Evolutionary conservation across 306 rosid genomes (phyloP), one percentile per base, ranked within the genome.

Genomic region (Herpetospermum pedunculosum): DNA sequence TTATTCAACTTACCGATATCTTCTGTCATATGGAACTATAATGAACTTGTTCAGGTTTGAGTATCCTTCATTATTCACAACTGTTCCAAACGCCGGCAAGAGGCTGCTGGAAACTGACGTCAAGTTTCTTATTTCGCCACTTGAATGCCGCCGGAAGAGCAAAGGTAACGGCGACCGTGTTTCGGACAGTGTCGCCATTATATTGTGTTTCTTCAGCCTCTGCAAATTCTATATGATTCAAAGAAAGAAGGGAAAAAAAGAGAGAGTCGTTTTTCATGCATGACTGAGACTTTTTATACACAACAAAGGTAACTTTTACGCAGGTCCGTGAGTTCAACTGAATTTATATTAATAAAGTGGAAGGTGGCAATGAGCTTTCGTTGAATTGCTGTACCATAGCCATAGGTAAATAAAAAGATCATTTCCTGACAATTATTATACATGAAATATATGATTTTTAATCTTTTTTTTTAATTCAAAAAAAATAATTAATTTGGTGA

Each of bases 21-120:
- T 82, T 19, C 87, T 81, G 35, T 88, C 91, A 74, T 83, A 82
- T 21, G 97, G 92, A 75, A 89, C 89, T 54, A 88, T 80, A 19
- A 81, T 83, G 73, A 83, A 78, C 60, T 85, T 88, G 48, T 63
- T 85, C 57, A 81, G 90, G 77, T 80, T 74, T 35, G 81, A 67
- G 81, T 90, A 80, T 30, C 79, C 85, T 29, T 84, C 87, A 10
- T 81, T 85, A 10, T 81, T 85, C 30, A 79, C 78, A 12, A 69
- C 80, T 41, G 88, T 83, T 40, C 93, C 93, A 76, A 92, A 88
- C 64, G 91, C 96, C 40, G 92, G 92, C 65, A 88, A 84, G 29
- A 88, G 81, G 76, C 90, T 84, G 80, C 90, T 84, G 9, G 96
- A 87, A 43, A 90, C 84, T 7, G 97, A 81, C 75, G 97, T 76